Evolutionary conservation across 805 yeast genomes (phyloP), one percentile per base, ranked within the genome.

Genomic region (Barnettozyma siamensis): DNA sequence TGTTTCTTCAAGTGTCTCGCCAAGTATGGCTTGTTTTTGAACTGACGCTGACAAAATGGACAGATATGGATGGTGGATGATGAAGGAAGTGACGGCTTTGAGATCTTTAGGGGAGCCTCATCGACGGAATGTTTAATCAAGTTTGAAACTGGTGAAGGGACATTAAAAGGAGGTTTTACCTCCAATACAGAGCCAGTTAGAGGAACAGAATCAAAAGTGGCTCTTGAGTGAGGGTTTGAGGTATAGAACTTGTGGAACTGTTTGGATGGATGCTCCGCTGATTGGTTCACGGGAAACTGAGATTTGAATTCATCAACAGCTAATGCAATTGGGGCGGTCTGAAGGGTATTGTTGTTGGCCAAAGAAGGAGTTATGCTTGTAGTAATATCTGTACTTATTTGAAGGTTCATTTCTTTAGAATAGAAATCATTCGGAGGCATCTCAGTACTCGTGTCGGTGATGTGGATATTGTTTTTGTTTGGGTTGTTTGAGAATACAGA

Each of bases 1-100:
- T 86, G 95, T 58, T 86, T 86, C 65, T 85, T 83, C 63, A 83
- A 61, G 61, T 87, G 95, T 47, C 95, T 76, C 0, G 94, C 83
- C 43, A 86, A 67, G 58, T 87, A 87, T 6, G 94, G 91, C 57
- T 81, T 81, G 38, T 85, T 81, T 46, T 78, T 73, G 65, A 87
- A 87, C 33, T 69, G 70, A 2, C 93, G 78, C 37, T 72, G 70
- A 63, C 95, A 87, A 47, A 75, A 72, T 7, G 79, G 73, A 64
- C 95, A 86, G 42, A 58, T 57, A 53, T 56, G 58, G 18, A 41
- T 36, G 4, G 40, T 41, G 20, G 44, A 41, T 24, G 44, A 40
- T 9, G 47, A 38, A 12, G 48, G 46, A 7, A 35, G 15, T 33
- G 46, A 24, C 9, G 50, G 45, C 34, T 44, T 46, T 7, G 43